Evolutionary conservation across 176 grass and related monocot genomes (phyloP), one percentile per base, ranked within the genome.

Genomic region (Cymbopogon citratus): DNA sequence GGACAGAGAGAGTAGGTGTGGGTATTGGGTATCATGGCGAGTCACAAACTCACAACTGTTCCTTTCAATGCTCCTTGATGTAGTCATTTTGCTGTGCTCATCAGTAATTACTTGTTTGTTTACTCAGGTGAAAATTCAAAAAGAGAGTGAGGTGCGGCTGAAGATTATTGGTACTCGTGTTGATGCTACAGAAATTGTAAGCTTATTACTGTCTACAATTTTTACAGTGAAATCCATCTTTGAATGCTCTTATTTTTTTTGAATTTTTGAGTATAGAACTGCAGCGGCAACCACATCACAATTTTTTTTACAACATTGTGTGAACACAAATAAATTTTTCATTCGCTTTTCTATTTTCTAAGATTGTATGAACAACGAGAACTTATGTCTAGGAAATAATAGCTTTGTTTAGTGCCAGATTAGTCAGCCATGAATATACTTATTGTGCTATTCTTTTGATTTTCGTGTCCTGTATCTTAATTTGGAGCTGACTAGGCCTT

Each of bases 151-250:
- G 48, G 96, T 99, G 35, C 91, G 96, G 36, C 74, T 99, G 76
- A 99, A 99, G 90, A 95, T 99, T 72, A 95, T 99, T 81, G 92
- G 96, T 40, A 95, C 96, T 48, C 96, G 91, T 80, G 89, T 99
- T 68, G 96, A 99, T 88, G 96, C 96, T 23, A 93, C 92, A 82
- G 96, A 99, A 87, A 99, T 95, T 81, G 96, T 99, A 91, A 81
- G 92, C 75, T 40, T 15, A 41, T 75, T 80, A 45, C 49, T 38
- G 3, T 85, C 3, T 83, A 48, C 21, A 69, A 64, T 85, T 0
- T 81, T 40, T 23, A 31, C 23, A 18, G 59, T 72, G 60, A 18
- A 67, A 66, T 83, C 26, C 7, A 77, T 63, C 21, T 43, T 83
- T 1, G 23, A 23, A 52, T 76, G 21, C 26, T 40, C 43, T 59